Conservation (phyloP, 2,329 filamentous ascomycete species). For the Penicillium carneum region DNA sequence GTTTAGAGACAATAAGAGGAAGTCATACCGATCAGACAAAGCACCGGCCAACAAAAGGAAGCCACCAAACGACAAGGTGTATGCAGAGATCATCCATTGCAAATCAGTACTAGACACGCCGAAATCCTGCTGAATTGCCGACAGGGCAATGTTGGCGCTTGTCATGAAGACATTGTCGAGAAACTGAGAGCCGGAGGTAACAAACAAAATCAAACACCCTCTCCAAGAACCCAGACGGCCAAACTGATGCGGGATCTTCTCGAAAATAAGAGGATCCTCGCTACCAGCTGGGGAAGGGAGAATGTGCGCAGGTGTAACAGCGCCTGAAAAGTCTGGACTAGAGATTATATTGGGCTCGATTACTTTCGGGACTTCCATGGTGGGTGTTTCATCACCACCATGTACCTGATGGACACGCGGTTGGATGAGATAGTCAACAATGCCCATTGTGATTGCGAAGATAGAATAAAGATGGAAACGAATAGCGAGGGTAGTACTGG, state of each 20-base stretch:
- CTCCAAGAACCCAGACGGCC: slow-evolving; percentile 50
- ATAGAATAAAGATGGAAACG: slow-evolving; percentile 11
- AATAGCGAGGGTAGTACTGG: slow-evolving; percentile 4
- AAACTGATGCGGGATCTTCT: slow-evolving; percentile 39
- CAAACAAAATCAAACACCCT: slow-evolving; percentile 49
- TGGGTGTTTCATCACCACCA: slow-evolving; percentile 11
- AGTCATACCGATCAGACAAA: slow-evolving; percentile 42
- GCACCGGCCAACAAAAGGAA: slow-evolving; percentile 46
- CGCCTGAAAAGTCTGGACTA: slow-evolving; percentile 21
- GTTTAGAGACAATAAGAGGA: neutral
- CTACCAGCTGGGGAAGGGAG: slow-evolving; percentile 30
- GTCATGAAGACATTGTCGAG: slow-evolving; percentile 58
- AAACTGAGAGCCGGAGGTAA: slow-evolving; percentile 54
- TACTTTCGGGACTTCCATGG: slow-evolving; percentile 21
- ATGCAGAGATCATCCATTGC: slow-evolving; percentile 55
- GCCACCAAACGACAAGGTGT: slow-evolving; percentile 52
- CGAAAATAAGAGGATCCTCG: slow-evolving; percentile 31
- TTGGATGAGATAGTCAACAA: slow-evolving; percentile 26
- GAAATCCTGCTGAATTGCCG: slow-evolving; percentile 52
- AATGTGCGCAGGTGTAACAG: slow-evolving; percentile 26
- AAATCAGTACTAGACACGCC: slow-evolving; percentile 45
- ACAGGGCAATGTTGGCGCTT: slow-evolving; percentile 52
- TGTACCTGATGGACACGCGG: slow-evolving; percentile 19
- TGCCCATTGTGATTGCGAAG: slow-evolving; percentile 26
- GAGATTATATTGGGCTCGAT: slow-evolving; percentile 30